Percentiles rank a stretch among this genome's conserved stretches.
These are phyloP conservation scores for Pythium aquatile DNA, from an alignment of 352 stramenopile genomes.

Conservation along the genomic window DNA sequence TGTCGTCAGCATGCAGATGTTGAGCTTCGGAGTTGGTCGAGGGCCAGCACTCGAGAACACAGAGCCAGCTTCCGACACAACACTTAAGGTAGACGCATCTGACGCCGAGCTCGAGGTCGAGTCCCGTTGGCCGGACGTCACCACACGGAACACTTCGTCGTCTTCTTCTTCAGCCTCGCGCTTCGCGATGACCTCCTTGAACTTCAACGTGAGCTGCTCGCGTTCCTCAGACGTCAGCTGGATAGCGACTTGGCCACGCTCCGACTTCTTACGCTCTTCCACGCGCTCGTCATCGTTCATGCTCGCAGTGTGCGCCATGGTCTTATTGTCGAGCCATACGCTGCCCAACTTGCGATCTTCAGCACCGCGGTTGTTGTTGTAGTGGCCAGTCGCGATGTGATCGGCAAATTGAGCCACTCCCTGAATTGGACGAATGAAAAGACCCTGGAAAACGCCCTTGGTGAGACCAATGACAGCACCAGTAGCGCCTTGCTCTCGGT, in stretches of 20 bases:
- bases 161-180: conserved; percentile 23
- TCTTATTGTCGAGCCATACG: conserved; percentile 47
- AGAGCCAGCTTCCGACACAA: conserved; percentile 4
- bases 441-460: conserved; percentile 43
- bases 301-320: conserved; percentile 42
- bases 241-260: conserved; percentile 38
- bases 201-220: conserved; percentile 35
- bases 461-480: conserved; percentile 59
- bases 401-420: conserved; percentile 63
- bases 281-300: conserved; percentile 48
- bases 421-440: conserved; percentile 56
- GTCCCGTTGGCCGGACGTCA: conserved; percentile 2
- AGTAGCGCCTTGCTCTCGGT: conserved; percentile 52
- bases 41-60: conserved; percentile 13
- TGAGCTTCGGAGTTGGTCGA: conserved; percentile 49
- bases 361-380: conserved; percentile 47
- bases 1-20: conserved; percentile 67
- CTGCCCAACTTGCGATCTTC: conserved; percentile 48
- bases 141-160: conserved; percentile 13
- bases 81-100: background rate
- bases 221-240: conserved; percentile 41
- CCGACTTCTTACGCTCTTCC: conserved; percentile 22
- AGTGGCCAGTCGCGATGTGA: conserved; percentile 57
- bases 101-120: conserved; percentile 6
- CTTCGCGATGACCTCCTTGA: conserved; percentile 41